Base-by-base conservation (phyloP, 306 rosid species). In the Trifolium repens region DNA sequence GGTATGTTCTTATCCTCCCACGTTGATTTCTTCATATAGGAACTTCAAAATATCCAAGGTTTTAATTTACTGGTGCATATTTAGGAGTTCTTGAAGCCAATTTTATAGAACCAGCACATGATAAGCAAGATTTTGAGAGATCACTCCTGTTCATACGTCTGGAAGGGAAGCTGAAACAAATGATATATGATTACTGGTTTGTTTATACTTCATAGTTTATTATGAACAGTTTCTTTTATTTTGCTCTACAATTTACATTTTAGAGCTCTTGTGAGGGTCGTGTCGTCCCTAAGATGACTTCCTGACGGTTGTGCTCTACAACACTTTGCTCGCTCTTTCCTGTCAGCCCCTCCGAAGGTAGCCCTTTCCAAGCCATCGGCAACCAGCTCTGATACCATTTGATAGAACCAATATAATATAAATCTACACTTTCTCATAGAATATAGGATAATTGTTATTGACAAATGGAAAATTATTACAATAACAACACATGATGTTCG, bases 51-150 rank as follows among this genome's bases (percentile, higher is more conserved):
- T 76, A 82, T 68, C 49, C 10, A 13, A 50, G 76, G 59, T 66
- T 67, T 57, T 72, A 67, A 62, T 64, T 82, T 67, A 19, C 70
- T 53, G 10, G 35, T 79, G 47, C 69, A 32, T 82, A 52, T 78
- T 73, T 81, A 94, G 98, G 98, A 78, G 85, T 87, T 79, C 89
- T 94, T 80, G 98, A 94, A 85, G 96, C 94, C 80, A 91, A 94
- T 80, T 94, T 94, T 81, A 84, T 94, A 68, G 96, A 94, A 81
- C 98, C 98, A 50, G 96, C 97, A 13, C 97, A 94, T 80, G 98
- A 91, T 88, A 94, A 94, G 87, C 98, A 94, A 83, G 98, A 92
- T 73, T 94, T 94, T 82, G 98, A 94, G 89, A 83, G 93, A 82
- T 94, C 98, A 11, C 82, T 88, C 55, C 74, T 84, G 49, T 94